Evolutionary conservation across 2,329 filamentous ascomycete genomes (phyloP), one percentile per base, ranked within the genome.

Genomic region (Cladophialophora exuberans): DNA sequence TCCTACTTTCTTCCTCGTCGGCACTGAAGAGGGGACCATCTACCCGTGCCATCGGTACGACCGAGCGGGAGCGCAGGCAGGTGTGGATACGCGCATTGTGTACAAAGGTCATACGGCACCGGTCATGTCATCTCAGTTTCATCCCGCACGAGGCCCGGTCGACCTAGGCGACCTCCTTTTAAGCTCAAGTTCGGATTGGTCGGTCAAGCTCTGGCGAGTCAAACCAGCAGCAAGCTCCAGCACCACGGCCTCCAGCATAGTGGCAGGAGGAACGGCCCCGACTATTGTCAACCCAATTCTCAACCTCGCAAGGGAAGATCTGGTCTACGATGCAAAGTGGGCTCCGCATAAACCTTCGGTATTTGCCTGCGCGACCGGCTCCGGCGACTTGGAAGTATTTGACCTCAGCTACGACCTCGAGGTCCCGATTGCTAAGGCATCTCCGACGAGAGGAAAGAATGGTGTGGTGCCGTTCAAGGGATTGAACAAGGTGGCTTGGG

Each of bases 41-140:
- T 96, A 94, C 73, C 92, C 94, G 0, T 97, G 95, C 69, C 94
- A 99, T 72, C 83, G 94, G 59, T 99, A 99, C 74, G 94, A 99
- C 73, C 89, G 95, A 61, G 94, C 95, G 4, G 94, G 94, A 54
- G 94, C 94, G 62, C 97, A 97, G 76, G 93, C 94, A 3, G 94
- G 94, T 43, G 90, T 97, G 22, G 95, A 99, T 70, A 84, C 87
- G 52, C 86, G 92, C 58, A 86, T 97, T 56, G 87, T 86, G 63
- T 99, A 99, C 76, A 84, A 84, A 62, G 93, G 91, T 28, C 94
- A 99, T 69, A 87, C 90, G 11, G 94, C 91, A 3, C 94, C 94
- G 0, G 91, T 99, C 66, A 96, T 97, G 87, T 94, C 89, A 4
- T 87, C 97, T 10, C 88, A 94, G 70, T 99, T 97, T 76, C 94